Percentiles rank a stretch among this genome's conserved stretches.
phyloP scores from a whole-genome alignment of 176 grass and related monocot genomes.

The Oryza meridionalis region DNA sequence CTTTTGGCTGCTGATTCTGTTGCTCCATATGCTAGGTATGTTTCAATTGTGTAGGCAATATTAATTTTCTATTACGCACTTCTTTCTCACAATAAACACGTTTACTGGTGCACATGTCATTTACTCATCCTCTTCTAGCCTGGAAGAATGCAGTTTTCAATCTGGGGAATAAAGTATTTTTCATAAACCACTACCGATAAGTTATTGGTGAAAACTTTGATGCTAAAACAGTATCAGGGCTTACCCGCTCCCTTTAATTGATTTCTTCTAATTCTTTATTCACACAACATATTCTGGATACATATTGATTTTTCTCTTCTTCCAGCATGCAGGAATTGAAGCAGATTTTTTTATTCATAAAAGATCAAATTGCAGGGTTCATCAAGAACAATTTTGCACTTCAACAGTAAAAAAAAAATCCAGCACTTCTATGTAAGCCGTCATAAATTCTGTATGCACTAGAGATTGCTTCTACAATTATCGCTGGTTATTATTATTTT shows the following conservation, averaged over 20 bases:
- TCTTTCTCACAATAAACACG: not conserved
- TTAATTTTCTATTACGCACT: not conserved
- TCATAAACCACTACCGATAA: not conserved
- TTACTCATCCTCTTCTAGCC: not conserved
- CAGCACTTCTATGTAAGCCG: constrained; percentile 22
- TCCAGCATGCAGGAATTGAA: constrained; percentile 47
- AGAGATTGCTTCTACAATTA: not conserved
- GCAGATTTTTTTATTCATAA: not conserved
- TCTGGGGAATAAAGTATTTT: not conserved
- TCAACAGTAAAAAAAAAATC: not conserved
- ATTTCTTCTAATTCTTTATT: constrained; percentile 49
- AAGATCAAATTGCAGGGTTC: not conserved
- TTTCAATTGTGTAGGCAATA: not conserved
- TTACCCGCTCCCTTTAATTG: constrained; percentile 41
- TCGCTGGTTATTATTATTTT: not conserved
- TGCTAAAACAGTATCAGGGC: constrained; percentile 35
- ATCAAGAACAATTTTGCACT: constrained; percentile 4
- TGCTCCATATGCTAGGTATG: constrained; percentile 17
- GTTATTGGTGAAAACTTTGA: not conserved
- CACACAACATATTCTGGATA: constrained; percentile 30
- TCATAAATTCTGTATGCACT: constrained; percentile 1
- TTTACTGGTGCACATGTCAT: not conserved
- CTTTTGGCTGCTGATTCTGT: constrained; percentile 40
- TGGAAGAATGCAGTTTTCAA: not conserved
- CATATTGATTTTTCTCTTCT: constrained; percentile 53